Evolutionary conservation across 2,329 filamentous ascomycete genomes (phyloP).

Genomic region (Arthrinium phaeospermum): DNA sequence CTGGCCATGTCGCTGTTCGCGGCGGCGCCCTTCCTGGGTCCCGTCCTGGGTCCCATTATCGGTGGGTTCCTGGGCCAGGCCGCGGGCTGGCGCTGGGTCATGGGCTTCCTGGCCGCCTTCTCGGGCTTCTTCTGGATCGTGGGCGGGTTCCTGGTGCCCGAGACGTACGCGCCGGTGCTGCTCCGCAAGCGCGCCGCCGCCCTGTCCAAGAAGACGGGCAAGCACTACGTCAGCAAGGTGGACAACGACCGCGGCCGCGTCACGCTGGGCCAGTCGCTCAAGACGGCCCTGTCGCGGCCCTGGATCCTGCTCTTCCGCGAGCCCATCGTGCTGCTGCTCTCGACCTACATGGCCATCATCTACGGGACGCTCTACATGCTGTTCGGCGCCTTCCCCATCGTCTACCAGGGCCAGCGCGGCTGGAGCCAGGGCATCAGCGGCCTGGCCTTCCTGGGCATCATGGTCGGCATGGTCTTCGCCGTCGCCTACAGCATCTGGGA

Average conservation of each 20-base stretch:
- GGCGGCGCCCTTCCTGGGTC: constrained; percentile 68
- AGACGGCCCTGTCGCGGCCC: constrained; percentile 62
- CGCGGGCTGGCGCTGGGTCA: constrained; percentile 71
- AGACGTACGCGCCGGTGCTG: constrained; percentile 63
- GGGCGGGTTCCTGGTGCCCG: constrained; percentile 54
- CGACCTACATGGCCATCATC: constrained; percentile 67
- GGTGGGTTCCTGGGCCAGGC: constrained; percentile 67
- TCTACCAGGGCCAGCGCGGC: constrained; percentile 63
- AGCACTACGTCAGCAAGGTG: constrained; percentile 57
- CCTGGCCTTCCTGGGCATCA: constrained; percentile 70
- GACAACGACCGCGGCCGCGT: constrained; percentile 45
- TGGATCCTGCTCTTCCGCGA: constrained; percentile 72
- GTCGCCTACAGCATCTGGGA: constrained; percentile 59
- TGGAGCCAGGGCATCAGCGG: constrained; percentile 64
- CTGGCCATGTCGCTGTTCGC: constrained; percentile 67
- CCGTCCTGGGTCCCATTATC: constrained; percentile 64
- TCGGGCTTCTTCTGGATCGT: constrained; percentile 62
- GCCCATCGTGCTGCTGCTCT: constrained; percentile 69
- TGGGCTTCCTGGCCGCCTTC: constrained; percentile 66
- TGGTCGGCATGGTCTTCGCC: constrained; percentile 65
- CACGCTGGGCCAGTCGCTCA: constrained; percentile 53
- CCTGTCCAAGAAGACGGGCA: constrained; percentile 56
- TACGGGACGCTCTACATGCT: constrained; percentile 62
- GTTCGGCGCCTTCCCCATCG: constrained; percentile 65
- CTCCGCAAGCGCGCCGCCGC: constrained; percentile 56